Evolutionary conservation across 1,284 basidiomycete species (phyloP), one percentile per base, ranked within the genome.

Genomic region (Pseudozyma sp.): DNA sequence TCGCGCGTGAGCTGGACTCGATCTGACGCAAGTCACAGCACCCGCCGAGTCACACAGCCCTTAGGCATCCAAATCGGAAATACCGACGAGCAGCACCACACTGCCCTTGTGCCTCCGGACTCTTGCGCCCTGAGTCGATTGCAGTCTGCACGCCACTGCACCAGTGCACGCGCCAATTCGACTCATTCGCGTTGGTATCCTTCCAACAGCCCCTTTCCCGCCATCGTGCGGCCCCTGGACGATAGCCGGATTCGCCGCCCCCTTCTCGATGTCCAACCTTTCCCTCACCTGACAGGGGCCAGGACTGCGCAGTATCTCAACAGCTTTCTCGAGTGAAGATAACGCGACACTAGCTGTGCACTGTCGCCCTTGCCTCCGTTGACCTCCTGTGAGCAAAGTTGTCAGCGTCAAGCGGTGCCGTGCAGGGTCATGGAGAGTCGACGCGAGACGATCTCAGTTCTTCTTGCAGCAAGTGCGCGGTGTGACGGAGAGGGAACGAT

Each of bases 61-160:
- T 11, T 8, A 37, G 2, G 35, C 24, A 24, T 24, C 24, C 24
- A 50, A 39, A 39, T 24, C 49, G 49, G 49, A 40, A 50, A 39
- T 11, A 40, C 49, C 37, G 29, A 51, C 10, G 14, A 37, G 35
- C 35, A 16, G 16, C 11, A 7, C 40, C 30, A 51, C 49, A 51
- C 49, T 40, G 49, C 24, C 19, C 37, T 8, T n/a, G 49, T 51
- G 49, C 49, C 19, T 33, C 35, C 24, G 24, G 7, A 16, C 9
- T 11, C n/a, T 17, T 19, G 3, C 47, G 31, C 30, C 31, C 11
- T 14, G 14, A 5, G 35, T 24, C 4, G 24, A 24, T 24, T 24
- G 24, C 7, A 44, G 19, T 24, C 14, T 54, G 52, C 52, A 44
- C 42, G 52, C 52, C 42, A 34, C 52, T 54, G 52, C 52, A 54